phyloP scores from a whole-genome alignment of 805 yeast species.

The Lachancea waltii region DNA sequence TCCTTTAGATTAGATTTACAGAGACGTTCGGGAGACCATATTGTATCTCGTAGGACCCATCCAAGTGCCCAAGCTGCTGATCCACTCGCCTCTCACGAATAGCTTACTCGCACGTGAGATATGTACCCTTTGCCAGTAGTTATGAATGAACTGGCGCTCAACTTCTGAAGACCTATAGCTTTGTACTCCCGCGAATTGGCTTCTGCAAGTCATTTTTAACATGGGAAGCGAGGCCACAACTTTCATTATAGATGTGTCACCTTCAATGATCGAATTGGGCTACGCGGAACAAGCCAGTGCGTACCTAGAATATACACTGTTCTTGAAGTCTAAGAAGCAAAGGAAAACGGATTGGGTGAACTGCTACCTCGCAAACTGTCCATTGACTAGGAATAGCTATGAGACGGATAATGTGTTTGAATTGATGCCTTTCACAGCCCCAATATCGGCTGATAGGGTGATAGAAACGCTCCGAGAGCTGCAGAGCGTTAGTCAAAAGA shows the following conservation, averaged over 20 bases:
- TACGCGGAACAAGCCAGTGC: slow-evolving; percentile 15
- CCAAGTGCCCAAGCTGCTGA: no score
- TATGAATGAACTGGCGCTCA: no score
- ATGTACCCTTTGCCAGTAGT: no score
- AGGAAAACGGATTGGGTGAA: slow-evolving; percentile 30
- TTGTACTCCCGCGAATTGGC: no score
- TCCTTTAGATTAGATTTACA: no score
- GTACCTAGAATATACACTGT: slow-evolving; percentile 25
- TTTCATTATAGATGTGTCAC: slow-evolving; percentile 25
- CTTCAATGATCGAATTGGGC: slow-evolving; percentile 14
- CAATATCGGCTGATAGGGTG: slow-evolving; percentile 16
- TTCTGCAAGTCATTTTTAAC: not conserved
- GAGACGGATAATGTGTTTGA: slow-evolving; percentile 20
- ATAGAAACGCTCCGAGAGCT: slow-evolving; percentile 10
- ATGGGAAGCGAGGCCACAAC: slow-evolving; percentile 23
- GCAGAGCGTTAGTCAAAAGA: slow-evolving; percentile 8
- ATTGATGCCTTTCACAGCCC: slow-evolving; percentile 19
- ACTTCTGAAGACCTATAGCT: no score
- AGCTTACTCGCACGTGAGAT: no score
- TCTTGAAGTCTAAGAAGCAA: slow-evolving; percentile 22
- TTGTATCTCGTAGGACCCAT: no score
- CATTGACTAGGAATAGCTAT: slow-evolving; percentile 14
- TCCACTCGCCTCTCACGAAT: no score
- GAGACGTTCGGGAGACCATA: no score
- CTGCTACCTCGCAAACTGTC: slow-evolving; percentile 19